Base-by-base conservation (phyloP, 2,329 filamentous ascomycete species). In the Trichoderma atrobrunneum region DNA sequence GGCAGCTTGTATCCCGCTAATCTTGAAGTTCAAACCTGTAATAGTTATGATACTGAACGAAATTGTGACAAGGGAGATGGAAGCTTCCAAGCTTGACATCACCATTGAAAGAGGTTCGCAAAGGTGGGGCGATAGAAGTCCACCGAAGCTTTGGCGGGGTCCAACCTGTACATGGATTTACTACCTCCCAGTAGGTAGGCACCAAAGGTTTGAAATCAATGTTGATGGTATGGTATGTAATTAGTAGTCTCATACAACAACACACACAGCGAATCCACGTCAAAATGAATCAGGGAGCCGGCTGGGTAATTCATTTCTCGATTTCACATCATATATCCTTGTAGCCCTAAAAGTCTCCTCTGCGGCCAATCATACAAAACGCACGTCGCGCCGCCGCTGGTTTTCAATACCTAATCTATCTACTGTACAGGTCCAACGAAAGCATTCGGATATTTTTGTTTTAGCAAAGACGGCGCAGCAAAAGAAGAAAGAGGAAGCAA, bases 131-230 rank as follows among this genome's bases (percentile, higher is more conserved):
- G 43, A 70, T 30, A 61, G 66, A 65, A 70, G 56, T 57, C 51
- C 34, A 36, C 65, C 64, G 71, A 72, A 72, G 64, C 57, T 70
- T 56, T 69, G 59, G 71, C 71, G 71, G 64, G 64, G 71, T 43
- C 28, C 11, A 11, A 11, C 51, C 56, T 61, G 43, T 51, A 21
- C 61, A 32, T 24, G 26, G 59, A 43, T 18, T 30, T 64, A 62
- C 24, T 32, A 63, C 32, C 26, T 26, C 32, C 26, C 5, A 26
- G 26, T 26, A 26, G 3, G 21, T 6, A 26, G 30, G 26, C 56
- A n/a, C 6, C 34, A 36, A 36, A 36, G 34, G 43, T 26, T n/a
- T 32, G 28, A 14, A 30, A 48, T 7, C 39, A 28, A 7, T 14
- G 26, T 36, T 16, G 16, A 39, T 18, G 36, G 36, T 39, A 39